Percentiles rank a stretch among this genome's conserved stretches.
phyloP scores from a whole-genome alignment of 495 filamentous ascomycete species.

The Rusavskia elegans region DNA sequence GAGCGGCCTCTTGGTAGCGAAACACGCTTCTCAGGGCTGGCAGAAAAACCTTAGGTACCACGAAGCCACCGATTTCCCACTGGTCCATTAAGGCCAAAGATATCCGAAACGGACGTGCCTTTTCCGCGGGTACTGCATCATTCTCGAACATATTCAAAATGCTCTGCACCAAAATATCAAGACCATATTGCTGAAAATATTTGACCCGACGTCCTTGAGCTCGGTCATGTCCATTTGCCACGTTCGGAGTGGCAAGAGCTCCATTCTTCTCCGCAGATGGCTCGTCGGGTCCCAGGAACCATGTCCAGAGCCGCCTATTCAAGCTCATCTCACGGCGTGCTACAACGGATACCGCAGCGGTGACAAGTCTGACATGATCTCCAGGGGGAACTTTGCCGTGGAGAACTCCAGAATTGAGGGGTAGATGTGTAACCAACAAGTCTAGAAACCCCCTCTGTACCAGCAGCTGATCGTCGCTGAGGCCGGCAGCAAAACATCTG shows the following conservation, averaged over 20 bases:
- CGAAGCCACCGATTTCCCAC: constrained; percentile 85
- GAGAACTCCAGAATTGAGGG: constrained; percentile 71
- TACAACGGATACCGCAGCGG: constrained; percentile 72
- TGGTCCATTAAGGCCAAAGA: constrained; percentile 92
- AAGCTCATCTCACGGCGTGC: constrained; percentile 86
- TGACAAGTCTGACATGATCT: constrained; percentile 67
- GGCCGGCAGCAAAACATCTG: constrained; percentile 75
- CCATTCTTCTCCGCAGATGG: constrained; percentile 28
- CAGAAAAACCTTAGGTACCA: constrained; percentile 77
- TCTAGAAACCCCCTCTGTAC: constrained; percentile 91
- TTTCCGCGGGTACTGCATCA: constrained; percentile 42
- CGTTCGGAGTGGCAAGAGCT: constrained; percentile 20
- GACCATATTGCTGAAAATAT: constrained; percentile 71
- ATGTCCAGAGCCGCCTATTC: constrained; percentile 89
- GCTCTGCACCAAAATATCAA: constrained; percentile 56
- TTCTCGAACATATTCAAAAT: constrained; percentile 60
- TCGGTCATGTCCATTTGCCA: constrained; percentile 2
- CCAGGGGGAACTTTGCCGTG: constrained; percentile 50
- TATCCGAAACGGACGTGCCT: constrained; percentile 78
- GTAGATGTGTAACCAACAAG: constrained; percentile 77
- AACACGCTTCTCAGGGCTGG: constrained; percentile 68
- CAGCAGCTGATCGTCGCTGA: constrained; percentile 78
- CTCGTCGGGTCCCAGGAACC: constrained; percentile 74
- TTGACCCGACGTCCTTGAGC: constrained; percentile 31
- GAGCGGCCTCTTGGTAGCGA: constrained; percentile 43